These are phyloP conservation scores for Agrocybe chaxingu DNA, from an alignment of 768 basidiomycete genomes.

Conservation along the genomic window DNA sequence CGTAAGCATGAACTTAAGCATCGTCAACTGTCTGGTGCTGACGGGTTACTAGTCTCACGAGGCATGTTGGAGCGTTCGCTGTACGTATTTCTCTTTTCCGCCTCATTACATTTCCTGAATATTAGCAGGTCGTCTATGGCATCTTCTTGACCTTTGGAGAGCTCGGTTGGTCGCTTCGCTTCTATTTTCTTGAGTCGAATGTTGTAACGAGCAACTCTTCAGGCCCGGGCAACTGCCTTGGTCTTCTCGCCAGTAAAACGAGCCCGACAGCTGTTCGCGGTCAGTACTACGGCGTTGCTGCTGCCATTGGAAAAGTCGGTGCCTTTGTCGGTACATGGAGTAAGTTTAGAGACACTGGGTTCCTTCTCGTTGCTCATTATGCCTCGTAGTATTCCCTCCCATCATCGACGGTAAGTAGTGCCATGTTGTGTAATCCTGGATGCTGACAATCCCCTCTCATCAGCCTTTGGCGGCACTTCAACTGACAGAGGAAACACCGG, in stretches of 20 bases:
- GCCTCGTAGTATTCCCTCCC: conserved; percentile 52
- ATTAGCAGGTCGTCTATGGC: conserved; percentile 72
- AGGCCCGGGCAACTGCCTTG: conserved; percentile 85
- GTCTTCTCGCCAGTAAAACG: conserved; percentile 81
- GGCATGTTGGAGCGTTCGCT: conserved; percentile 72
- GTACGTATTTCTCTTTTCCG: conserved; percentile 32
- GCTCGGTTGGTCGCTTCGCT: conserved; percentile 48
- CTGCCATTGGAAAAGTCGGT: conserved; percentile 82
- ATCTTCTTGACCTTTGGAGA: conserved; percentile 90
- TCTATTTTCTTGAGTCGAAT: neutral
- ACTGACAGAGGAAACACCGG: conserved; percentile 68
- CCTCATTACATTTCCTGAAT: neutral
- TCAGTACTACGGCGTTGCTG: conserved; percentile 82
- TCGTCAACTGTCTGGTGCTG: neutral
- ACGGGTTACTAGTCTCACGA: conserved; percentile 40
- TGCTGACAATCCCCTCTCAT: conserved; percentile 6
- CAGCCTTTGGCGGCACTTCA: conserved; percentile 59
- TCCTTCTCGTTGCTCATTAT: neutral
- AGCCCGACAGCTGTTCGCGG: conserved; percentile 86
- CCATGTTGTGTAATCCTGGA: neutral
- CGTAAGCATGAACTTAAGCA: conserved; percentile 26
- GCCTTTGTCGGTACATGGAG: conserved; percentile 84
- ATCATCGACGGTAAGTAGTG: conserved; percentile 51
- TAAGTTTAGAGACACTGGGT: conserved; percentile 25
- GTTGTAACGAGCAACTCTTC: conserved; percentile 1